Evolutionary conservation across 495 filamentous ascomycete species (phyloP), one percentile per base, ranked within the genome.

Genomic region (Annulohypoxylon moriforme): DNA sequence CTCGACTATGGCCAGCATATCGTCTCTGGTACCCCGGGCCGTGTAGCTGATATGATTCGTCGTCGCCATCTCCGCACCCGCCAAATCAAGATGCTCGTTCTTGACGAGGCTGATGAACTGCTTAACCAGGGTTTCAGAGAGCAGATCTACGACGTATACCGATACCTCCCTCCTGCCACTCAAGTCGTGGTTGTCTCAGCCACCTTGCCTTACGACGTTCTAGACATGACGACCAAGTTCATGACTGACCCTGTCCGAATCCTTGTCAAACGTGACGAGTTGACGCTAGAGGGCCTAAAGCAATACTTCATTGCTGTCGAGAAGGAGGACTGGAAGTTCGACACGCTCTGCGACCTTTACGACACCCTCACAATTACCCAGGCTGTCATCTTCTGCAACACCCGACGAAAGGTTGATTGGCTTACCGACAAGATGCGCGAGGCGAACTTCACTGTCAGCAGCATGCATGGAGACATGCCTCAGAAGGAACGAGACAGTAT

Each of bases 321-420:
- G 84, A 98, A 98, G 84, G 96, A 99, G 80, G 96, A 98, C 75
- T 99, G 96, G 96, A 99, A 99, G 77, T 94, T 99, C 71, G 96
- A 99, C 78, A 99, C 96, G n/a, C 89, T 99, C 8, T 98, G 93
- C 77, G 96, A 99, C 85, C 91, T 99, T 25, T 99, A 99, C 86
- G 96, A 99, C 78, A 99, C 96, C 6, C 84, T 99, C 68, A 99
- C 96, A 60, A 99, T 99, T 80, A 99, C 96, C 16, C 96, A 99
- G 81, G 96, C 96, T 9, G 96, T 99, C 76, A 99, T 99, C 80
- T 99, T 99, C 89, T 99, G 96, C 88, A 99, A 99, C 85, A 99
- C 96, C 13, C 91, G 96, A 75, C 89, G 96, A 79, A 99, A 99
- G 92, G 96, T 99, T 62, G 96, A 99, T 83, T 99, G 96, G 96